Evolutionary conservation across 1,284 basidiomycete genomes (phyloP).

Genomic region (Athelia psychrophila): DNA sequence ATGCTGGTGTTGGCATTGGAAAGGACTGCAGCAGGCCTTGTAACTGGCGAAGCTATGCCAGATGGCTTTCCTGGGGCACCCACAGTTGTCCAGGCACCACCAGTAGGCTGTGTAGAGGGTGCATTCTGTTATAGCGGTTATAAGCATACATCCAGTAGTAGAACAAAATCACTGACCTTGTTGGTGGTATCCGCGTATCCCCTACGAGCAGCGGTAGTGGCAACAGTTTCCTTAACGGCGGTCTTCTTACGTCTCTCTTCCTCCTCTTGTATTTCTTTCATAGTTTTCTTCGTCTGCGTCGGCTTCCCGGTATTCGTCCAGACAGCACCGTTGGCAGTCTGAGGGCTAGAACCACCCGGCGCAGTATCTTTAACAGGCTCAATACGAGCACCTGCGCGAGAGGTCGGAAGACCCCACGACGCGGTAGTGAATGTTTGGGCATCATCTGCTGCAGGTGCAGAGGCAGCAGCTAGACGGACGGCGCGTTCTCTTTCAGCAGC

Average conservation of each 20-base stretch:
- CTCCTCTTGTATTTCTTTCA: slow-evolving; percentile 99
- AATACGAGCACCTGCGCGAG: slow-evolving; percentile 59
- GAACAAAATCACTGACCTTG: slow-evolving; percentile 46
- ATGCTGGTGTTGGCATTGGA: slow-evolving; percentile 18
- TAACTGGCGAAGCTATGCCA: slow-evolving; percentile 24
- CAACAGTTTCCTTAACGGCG: slow-evolving; percentile 56
- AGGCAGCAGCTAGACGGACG: slow-evolving; percentile 41
- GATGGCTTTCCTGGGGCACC: slow-evolving; percentile 71
- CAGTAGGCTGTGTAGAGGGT: slow-evolving; percentile 22
- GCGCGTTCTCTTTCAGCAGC: slow-evolving; percentile 62
- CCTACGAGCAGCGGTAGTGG: slow-evolving; percentile 57
- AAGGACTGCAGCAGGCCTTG: slow-evolving; percentile 32
- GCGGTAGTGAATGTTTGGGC: slow-evolving; percentile 59
- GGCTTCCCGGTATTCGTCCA: slow-evolving; percentile 65
- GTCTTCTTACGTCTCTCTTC: slow-evolving; percentile 83
- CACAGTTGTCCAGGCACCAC: slow-evolving; percentile 83
- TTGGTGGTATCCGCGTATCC: slow-evolving; percentile 79
- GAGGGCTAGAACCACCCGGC: slow-evolving; percentile 29
- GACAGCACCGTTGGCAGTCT: slow-evolving; percentile 36
- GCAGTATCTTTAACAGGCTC: slow-evolving; percentile 42
- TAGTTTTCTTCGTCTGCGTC: slow-evolving; percentile 77
- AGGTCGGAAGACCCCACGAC: slow-evolving; percentile 79
- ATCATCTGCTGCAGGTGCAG: slow-evolving; percentile 45
- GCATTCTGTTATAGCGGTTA: slow-evolving; percentile 12
- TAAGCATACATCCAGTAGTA: background rate